Evolutionary conservation across 148 eudicot species (phyloP), one percentile per base, ranked within the genome.

Genomic region (Fagopyrum tataricum): DNA sequence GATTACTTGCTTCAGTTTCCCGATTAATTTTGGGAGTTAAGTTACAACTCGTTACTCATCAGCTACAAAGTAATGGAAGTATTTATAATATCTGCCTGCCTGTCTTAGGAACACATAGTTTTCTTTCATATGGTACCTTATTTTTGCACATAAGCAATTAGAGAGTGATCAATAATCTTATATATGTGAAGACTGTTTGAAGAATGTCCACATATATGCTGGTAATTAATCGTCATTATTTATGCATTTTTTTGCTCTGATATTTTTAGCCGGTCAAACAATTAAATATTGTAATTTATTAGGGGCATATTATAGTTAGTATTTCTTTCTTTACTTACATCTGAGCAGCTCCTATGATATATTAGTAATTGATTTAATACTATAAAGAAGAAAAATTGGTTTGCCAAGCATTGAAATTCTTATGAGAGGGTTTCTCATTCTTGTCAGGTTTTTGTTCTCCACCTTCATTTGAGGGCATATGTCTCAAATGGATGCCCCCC

Each of bases 371-470:
- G 31, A 26, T 26, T 26, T 26, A 26, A 26, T 26, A 26, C 31
- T 26, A 26, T 26, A 26, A 26, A 26, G 24, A 20, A 37, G 14
- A 37, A 5, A 1, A 37, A 14, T 64, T 15, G 9, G 31, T 64
- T 39, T 18, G 18, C 20, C 61, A 20, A 55, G 61, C 26, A 18
- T 55, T 64, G 69, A 14, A 64, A 39, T 64, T 37, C 69, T 64
- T 31, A 64, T 15, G 43, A 39, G 37, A 17, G 12, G 31, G 44
- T 14, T 31, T 31, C 2, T 26, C 31, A 26, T 26, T 26, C 13
- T 37, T 64, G 17, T 47, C 79, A 86, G 89, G 82, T 86, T 42
- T 86, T 78, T 43, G 85, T 83, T 76, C 87, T 86, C 43, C 85
- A 81, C 78, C 77, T 79, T 74, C 89, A 81, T 75, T 68, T 86